phyloP scores from a whole-genome alignment of 305 asterid species.

The Andrographis paniculata region DNA sequence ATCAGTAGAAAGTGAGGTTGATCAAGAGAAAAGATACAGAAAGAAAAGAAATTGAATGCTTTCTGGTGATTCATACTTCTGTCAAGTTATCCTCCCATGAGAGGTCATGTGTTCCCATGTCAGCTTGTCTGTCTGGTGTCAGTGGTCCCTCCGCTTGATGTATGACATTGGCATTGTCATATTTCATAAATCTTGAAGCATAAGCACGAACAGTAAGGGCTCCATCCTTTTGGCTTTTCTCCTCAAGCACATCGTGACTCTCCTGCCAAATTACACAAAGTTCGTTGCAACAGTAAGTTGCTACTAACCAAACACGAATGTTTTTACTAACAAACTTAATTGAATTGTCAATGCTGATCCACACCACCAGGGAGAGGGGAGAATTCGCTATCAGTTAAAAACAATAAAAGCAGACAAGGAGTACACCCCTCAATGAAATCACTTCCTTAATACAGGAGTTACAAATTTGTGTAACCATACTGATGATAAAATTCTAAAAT shows the following conservation, averaged over 20 bases:
- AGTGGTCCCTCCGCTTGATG: conserved; percentile 46
- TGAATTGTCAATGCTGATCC: too few relatives aligned
- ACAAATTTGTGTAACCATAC: conserved; percentile 12
- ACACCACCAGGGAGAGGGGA: conserved; percentile 5
- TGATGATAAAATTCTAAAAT: not conserved
- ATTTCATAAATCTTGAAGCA: conserved; percentile 58
- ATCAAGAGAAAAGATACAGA: too few relatives aligned
- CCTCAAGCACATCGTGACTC: conserved; percentile 30
- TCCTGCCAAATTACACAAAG: conserved; percentile 45
- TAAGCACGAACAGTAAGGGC: conserved; percentile 52
- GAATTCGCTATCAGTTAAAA: conserved; percentile 2
- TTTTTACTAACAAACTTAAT: conserved; percentile 6
- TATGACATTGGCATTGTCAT: conserved; percentile 27
- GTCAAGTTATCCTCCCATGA: conserved; percentile 57
- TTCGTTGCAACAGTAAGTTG: not conserved
- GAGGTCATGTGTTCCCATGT: conserved; percentile 38
- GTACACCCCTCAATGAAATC: conserved; percentile 11
- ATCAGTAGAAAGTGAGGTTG: too few relatives aligned
- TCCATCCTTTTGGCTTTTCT: conserved; percentile 31
- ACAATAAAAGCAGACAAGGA: not conserved
- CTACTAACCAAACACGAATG: not conserved
- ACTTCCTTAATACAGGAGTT: conserved; percentile 16
- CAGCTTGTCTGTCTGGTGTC: conserved; percentile 62
- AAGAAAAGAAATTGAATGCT: conserved; percentile 2
- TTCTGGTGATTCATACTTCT: conserved; percentile 43